Base-by-base conservation (phyloP, 129 eudicot genomes). In the Lactuca saligna region DNA sequence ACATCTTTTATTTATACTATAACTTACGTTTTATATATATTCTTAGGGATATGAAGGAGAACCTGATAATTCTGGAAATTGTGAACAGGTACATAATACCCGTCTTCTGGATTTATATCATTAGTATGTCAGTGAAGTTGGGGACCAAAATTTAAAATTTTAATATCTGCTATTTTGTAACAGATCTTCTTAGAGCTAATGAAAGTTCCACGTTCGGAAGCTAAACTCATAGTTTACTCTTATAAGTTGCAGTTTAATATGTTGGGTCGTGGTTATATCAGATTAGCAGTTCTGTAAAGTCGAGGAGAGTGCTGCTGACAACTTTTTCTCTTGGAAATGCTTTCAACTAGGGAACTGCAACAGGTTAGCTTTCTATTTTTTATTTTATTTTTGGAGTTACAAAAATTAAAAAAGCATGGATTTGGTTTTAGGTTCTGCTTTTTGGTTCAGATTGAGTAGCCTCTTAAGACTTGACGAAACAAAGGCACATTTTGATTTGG, bases 241-340 rank as follows among this genome's bases (percentile, higher is more conserved):
- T 87, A 83, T 71, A 91, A 88, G 84, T 72, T 91, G 65, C 94
- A 86, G 83, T 91, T 91, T 77, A 49, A 48, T 57, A 56, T 65
- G 78, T 39, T 54, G n/a, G 54, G 68, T 69, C 57, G 61, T 80
- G 65, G 59, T 79, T 80, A 63, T 54, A 81, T 82, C 97, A 93
- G 98, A 82, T 93, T 79, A 82, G 90, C 67, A 79, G 85, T 82
- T 93, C 98, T 42, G 75, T 77, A 54, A 89, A 93, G 70, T 76
- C 89, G 75, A 85, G 89, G 69, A 82, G 91, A 77, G 79, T 93
- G 55, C 89, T 93, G 98, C 98, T 89, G 69, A 93, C 98, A 72
- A 83, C 89, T 73, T 97, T 93, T 37, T 89, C 97, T 54, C 78
- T 93, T 54, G 98, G 98, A 63, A 93, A 93, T 87, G 98, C 98